Evolutionary conservation across 1,139 yeast species (phyloP).

Genomic region (Debaryomyces psychrophilus): DNA sequence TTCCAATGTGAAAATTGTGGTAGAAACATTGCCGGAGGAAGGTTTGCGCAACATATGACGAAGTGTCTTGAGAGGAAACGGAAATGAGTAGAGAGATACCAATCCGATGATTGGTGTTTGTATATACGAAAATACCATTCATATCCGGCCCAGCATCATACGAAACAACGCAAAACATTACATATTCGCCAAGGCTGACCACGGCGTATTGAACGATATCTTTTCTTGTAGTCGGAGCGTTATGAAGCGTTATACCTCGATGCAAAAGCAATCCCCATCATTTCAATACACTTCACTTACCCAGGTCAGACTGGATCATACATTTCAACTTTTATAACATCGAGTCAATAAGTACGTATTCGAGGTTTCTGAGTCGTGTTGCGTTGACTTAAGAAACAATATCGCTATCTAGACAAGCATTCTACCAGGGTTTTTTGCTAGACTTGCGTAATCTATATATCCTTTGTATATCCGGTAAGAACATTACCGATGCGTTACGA

Average conservation of each 20-base stretch:
- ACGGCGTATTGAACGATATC: no score
- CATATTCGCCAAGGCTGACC: not conserved
- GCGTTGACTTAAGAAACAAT: no score
- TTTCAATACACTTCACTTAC: no score
- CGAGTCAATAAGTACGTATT: no score
- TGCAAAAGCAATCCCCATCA: no score
- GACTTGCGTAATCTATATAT: not conserved
- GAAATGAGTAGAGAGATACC: constrained; percentile 13
- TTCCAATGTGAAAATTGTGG: constrained; percentile 81
- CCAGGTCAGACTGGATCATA: no score
- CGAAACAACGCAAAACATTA: constrained; percentile 1
- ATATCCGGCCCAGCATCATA: not conserved
- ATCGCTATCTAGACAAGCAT: no score
- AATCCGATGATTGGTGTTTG: not conserved
- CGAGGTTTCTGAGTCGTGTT: no score
- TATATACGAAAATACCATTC: not conserved
- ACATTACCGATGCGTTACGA: no score
- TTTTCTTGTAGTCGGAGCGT: not conserved
- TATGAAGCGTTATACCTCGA: no score
- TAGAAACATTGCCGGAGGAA: constrained; percentile 83
- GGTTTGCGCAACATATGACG: constrained; percentile 92
- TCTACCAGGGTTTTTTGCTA: no score
- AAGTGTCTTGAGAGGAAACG: constrained; percentile 66
- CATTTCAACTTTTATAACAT: no score
- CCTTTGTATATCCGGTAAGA: not conserved